Percentiles rank a stretch among this genome's conserved stretches.
phyloP scores from a whole-genome alignment of 2,329 filamentous ascomycete genomes.

The Penicillium brevicompactum region DNA sequence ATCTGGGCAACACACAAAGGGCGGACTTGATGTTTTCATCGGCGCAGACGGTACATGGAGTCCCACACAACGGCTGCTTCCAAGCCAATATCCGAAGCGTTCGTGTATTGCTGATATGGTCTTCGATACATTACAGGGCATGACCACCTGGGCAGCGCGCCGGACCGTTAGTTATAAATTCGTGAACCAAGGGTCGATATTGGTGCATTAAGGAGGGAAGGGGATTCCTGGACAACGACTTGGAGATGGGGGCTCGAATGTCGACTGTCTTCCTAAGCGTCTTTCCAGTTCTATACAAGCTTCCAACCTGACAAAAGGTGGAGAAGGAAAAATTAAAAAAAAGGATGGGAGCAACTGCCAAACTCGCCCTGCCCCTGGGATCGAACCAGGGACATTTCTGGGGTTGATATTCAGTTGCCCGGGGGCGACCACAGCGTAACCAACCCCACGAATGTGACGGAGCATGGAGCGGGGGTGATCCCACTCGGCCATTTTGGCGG shows the following conservation, averaged over 20 bases:
- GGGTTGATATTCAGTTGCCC: too few relatives aligned
- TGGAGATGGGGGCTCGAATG: conserved; percentile 17
- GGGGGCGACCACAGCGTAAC: too few relatives aligned
- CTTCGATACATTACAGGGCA: conserved; percentile 15
- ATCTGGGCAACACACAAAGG: conserved; percentile 16
- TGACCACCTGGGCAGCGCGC: conserved; percentile 13
- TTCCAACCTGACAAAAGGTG: too few relatives aligned
- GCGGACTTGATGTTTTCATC: conserved; percentile 28
- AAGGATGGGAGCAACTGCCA: too few relatives aligned
- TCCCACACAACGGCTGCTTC: conserved; percentile 28
- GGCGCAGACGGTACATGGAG: conserved; percentile 34
- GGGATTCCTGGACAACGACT: conserved; percentile 28
- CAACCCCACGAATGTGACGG: too few relatives aligned
- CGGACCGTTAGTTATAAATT: conserved; percentile 7
- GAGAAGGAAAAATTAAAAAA: too few relatives aligned
- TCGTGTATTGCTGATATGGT: conserved; percentile 20
- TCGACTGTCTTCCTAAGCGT: background rate
- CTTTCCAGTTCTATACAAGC: too few relatives aligned
- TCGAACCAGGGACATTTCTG: too few relatives aligned
- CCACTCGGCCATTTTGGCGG: too few relatives aligned
- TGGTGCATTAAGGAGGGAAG: conserved; percentile 24
- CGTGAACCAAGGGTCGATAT: conserved; percentile 21
- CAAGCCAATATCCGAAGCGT: conserved; percentile 26
- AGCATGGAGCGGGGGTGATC: too few relatives aligned
- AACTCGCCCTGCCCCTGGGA: too few relatives aligned